These are phyloP conservation scores for Tylopilus sp. DNA, from an alignment of 1,284 basidiomycete genomes.

Conservation along the genomic window DNA sequence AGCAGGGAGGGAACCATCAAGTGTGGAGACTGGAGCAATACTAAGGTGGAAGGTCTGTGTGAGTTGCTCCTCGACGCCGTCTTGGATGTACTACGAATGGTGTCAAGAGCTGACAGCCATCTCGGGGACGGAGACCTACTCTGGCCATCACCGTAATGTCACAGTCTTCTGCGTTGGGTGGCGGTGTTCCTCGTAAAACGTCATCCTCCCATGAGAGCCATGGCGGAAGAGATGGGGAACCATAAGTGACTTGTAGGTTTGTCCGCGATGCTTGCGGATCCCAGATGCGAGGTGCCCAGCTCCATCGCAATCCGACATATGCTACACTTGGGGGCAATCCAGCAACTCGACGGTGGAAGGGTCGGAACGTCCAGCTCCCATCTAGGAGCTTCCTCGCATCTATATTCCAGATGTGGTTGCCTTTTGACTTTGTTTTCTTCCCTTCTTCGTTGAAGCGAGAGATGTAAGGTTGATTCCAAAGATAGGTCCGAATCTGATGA, in stretches of 20 bases:
- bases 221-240: slow-evolving; percentile 73
- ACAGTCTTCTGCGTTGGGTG: slow-evolving; percentile 66
- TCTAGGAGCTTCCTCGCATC: slow-evolving; percentile 84
- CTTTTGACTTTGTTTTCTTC: slow-evolving; percentile 99
- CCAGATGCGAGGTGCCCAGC: slow-evolving; percentile 94
- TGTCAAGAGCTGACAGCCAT: slow-evolving; percentile 11
- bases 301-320: slow-evolving; percentile 81
- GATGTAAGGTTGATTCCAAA: slow-evolving; percentile 93
- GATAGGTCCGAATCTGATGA: slow-evolving; percentile 87
- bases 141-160: slow-evolving; percentile 69
- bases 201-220: slow-evolving; percentile 91
- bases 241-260: slow-evolving; percentile 77
- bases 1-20: slow-evolving; percentile 56
- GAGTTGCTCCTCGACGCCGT: slow-evolving; percentile 67
- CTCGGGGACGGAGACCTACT: slow-evolving; percentile 40
- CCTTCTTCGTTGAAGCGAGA: slow-evolving; percentile 99
- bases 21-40: slow-evolving; percentile 66
- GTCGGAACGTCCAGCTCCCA: slow-evolving; percentile 86
- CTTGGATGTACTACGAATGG: slow-evolving; percentile 56
- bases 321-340: slow-evolving; percentile 79
- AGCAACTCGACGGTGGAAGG: slow-evolving; percentile 85
- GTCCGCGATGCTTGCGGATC: slow-evolving; percentile 88
- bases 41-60: slow-evolving; percentile 64
- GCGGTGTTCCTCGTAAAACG: slow-evolving; percentile 67
- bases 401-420: slow-evolving; percentile 99